A percentile compares a stretch with the other conserved stretches of the same genome.
Conservation (phyloP, 371 early-diverging fungal genomes). For the Paraphysoderma sedebokerense region DNA sequence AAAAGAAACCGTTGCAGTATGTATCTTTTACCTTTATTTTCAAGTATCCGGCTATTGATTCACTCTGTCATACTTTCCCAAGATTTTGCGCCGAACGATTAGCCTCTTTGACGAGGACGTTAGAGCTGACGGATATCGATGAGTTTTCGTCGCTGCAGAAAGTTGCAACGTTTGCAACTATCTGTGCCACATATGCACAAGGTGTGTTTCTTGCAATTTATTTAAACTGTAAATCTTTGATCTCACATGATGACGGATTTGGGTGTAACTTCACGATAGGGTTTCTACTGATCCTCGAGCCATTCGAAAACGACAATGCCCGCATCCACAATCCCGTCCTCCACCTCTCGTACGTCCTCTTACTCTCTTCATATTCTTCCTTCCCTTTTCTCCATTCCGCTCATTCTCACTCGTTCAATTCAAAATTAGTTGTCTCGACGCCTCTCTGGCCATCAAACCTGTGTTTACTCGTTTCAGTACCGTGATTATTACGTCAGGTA, state of each 20-base stretch:
- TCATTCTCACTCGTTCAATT: background rate
- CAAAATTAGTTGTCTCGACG: constrained; percentile 78
- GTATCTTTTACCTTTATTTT: background rate
- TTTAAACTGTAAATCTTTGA: background rate
- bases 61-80: background rate
- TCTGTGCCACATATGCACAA: constrained; percentile 89
- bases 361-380: background rate
- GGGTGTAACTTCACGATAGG: constrained; percentile 18
- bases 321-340: constrained; percentile 90
- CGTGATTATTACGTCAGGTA: constrained; percentile 98
- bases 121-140: constrained; percentile 81
- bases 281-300: constrained; percentile 95
- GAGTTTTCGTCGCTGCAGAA: constrained; percentile 66
- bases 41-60: background rate
- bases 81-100: constrained; percentile 87
- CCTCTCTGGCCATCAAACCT: constrained; percentile 91
- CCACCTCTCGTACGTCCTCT: constrained; percentile 49
- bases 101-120: constrained; percentile 66
- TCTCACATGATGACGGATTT: background rate
- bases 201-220: constrained; percentile 21
- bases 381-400: background rate
- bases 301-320: constrained; percentile 84
- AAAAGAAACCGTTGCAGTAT: constrained; percentile 71
- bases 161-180: constrained; percentile 90
- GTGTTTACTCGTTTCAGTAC: constrained; percentile 91